Percentiles rank a stretch among this genome's conserved stretches.
phyloP scores from a whole-genome alignment of 345 rosid species.

The Mallotus nudiflorus region DNA sequence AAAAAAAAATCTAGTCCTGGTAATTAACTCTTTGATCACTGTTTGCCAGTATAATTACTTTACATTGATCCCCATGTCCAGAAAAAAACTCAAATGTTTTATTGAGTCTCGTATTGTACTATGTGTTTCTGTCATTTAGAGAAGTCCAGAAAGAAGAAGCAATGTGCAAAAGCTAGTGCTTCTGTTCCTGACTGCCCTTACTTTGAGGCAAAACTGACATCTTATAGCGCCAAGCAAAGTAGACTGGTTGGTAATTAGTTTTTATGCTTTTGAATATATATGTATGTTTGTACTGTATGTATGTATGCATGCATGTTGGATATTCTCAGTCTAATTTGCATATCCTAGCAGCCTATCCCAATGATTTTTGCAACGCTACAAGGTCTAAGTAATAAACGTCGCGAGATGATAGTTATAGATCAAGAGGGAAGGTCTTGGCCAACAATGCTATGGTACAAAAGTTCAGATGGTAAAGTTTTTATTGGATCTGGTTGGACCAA shows the following conservation, averaged over 20 bases:
- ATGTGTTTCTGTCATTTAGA: constrained; percentile 12
- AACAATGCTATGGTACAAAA: not conserved
- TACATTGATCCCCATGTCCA: too few relatives aligned
- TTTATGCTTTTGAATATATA: not conserved
- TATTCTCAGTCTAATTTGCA: not conserved
- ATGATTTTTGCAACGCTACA: constrained; percentile 3
- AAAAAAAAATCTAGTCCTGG: not conserved
- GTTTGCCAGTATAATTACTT: not conserved
- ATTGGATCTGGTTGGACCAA: constrained; percentile 14
- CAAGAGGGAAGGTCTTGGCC: constrained; percentile 22
- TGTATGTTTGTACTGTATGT: too few relatives aligned
- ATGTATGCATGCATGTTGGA: too few relatives aligned
- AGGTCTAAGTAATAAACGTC: not conserved
- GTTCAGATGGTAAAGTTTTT: not conserved
- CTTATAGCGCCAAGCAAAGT: not conserved
- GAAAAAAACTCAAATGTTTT: not conserved
- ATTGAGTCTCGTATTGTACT: not conserved
- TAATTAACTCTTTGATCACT: not conserved
- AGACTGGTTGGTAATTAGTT: constrained; percentile 10
- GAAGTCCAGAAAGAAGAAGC: not conserved
- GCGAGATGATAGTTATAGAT: constrained; percentile 9
- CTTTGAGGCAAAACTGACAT: not conserved
- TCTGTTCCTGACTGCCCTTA: constrained; percentile 2
- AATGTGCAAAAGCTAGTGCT: not conserved
- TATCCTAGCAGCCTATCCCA: constrained; percentile 15